phyloP scores from a whole-genome alignment of 1,284 basidiomycete species.

The Ganoderma meredithae region DNA sequence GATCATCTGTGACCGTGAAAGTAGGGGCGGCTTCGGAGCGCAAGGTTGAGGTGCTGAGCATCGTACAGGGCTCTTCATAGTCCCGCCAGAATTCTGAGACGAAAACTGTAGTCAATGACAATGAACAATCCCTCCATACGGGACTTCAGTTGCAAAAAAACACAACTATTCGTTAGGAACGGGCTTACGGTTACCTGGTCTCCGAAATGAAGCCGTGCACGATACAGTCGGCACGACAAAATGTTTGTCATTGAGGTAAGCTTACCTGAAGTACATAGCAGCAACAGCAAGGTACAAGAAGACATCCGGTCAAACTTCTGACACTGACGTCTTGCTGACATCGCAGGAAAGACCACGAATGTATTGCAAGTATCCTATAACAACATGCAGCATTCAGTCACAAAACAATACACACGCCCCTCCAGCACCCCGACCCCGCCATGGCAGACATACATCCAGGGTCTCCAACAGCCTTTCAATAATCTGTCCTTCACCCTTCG shows the following conservation, averaged over 20 bases:
- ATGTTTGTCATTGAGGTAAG: too few relatives aligned
- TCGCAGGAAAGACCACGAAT: not conserved
- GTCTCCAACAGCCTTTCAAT: not conserved
- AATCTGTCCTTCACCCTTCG: not conserved
- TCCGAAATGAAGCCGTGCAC: too few relatives aligned
- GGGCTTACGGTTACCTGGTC: too few relatives aligned
- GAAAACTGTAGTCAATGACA: not conserved
- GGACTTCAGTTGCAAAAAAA: too few relatives aligned
- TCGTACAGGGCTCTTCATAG: not conserved
- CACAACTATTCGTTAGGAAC: too few relatives aligned
- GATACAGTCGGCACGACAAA: too few relatives aligned
- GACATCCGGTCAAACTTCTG: not conserved
- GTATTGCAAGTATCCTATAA: not conserved
- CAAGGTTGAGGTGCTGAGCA: not conserved
- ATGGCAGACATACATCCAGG: not conserved
- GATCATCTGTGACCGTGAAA: constrained; percentile 10
- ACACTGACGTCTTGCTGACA: not conserved
- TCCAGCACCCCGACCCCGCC: not conserved
- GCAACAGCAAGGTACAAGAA: too few relatives aligned
- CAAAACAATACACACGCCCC: not conserved
- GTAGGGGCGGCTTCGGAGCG: not conserved
- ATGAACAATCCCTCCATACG: not conserved
- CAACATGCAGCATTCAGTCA: not conserved
- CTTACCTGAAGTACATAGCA: too few relatives aligned
- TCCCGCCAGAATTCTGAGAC: not conserved